Base-by-base conservation (phyloP, 495 filamentous ascomycete species). In the Penicillium canescens region DNA sequence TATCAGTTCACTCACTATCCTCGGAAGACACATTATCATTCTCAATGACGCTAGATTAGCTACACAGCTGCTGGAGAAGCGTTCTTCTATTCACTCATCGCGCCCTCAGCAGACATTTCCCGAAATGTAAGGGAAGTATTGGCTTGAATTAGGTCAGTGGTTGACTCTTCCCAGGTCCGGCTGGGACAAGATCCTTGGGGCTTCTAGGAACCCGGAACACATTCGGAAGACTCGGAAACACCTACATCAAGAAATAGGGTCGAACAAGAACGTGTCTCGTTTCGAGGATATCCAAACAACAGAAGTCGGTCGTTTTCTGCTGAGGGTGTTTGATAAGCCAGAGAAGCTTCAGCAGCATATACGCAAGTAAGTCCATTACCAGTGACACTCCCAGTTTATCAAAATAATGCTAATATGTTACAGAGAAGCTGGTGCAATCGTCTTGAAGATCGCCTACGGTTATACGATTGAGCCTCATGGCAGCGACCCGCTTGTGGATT, bases 1-100 rank as follows among this genome's bases (percentile, higher is more conserved):
- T 0, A 73, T 84, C n/a, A 82, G 78, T 58, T 82, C 78, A 13
- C 47, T 84, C 2, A 78, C 68, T 3, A 62, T 80, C 6, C 44
- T 80, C 21, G 78, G 77, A 9, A 69, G 75, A 50, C 73, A 70
- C 0, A 67, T 82, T 6, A 57, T 82, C 16, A 73, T 82, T 47
- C 46, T 82, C 38, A 74, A 82, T 50, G 75, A 82, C 35, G 50
- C 59, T 10, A 43, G 63, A 9, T 11, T 76, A 2, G 76, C 75
- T 0, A 45, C 70, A 31, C 76, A 82, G 24, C 61, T 82, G 1
- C 20, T 82, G 40, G 75, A 77, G 43, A 79, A 79, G 48, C 64
- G 74, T 18, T 77, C 75, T 0, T 62, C 53, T 0, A 72, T 71
- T 18, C 55, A 79, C 48, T 79, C 78, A 0, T 73, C 72, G 1